phyloP scores from a whole-genome alignment of 208 protist species.

The Acanthamoeba healyi region DNA sequence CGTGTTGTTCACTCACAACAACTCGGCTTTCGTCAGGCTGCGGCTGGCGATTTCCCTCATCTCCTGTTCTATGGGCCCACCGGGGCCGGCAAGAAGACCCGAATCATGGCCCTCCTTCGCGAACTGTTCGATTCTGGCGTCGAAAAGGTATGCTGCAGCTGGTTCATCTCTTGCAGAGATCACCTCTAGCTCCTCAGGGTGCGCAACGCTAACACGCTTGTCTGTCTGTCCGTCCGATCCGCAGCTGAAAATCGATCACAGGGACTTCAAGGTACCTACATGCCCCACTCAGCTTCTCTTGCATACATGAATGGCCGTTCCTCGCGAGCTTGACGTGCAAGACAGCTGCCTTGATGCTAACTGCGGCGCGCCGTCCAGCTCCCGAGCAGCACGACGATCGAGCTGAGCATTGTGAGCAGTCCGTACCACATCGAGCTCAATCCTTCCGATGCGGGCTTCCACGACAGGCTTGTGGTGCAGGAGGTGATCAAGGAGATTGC shows the following conservation, averaged over 20 bases:
- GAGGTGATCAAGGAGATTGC: slow-evolving; percentile 99
- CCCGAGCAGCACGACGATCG: slow-evolving; percentile 94
- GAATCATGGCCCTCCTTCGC: slow-evolving; percentile 95
- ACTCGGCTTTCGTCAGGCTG: background rate
- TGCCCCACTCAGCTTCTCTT: background rate
- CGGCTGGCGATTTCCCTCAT: slow-evolving; percentile 95
- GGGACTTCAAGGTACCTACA: slow-evolving; percentile 80
- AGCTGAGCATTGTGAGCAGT: slow-evolving; percentile 97
- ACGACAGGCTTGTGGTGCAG: slow-evolving; percentile 97
- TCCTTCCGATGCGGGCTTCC: slow-evolving; percentile 97
- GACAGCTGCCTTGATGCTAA: background rate
- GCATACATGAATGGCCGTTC: background rate
- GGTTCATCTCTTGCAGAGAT: background rate
- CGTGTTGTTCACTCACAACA: too few relatives aligned
- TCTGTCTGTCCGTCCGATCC: background rate
- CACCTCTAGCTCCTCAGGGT: background rate
- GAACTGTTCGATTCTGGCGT: slow-evolving; percentile 94
- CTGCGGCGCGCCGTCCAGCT: slow-evolving; percentile 18
- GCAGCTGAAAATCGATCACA: slow-evolving; percentile 87
- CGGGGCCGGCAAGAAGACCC: slow-evolving; percentile 97
- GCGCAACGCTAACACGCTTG: background rate
- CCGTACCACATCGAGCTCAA: slow-evolving; percentile 99
- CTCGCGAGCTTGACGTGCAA: background rate
- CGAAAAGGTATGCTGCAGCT: slow-evolving; percentile 88
- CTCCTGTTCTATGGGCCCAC: slow-evolving; percentile 98